Evolutionary conservation across 257 asterid genomes (phyloP).

Genomic region (Marsdenia floribunda): DNA sequence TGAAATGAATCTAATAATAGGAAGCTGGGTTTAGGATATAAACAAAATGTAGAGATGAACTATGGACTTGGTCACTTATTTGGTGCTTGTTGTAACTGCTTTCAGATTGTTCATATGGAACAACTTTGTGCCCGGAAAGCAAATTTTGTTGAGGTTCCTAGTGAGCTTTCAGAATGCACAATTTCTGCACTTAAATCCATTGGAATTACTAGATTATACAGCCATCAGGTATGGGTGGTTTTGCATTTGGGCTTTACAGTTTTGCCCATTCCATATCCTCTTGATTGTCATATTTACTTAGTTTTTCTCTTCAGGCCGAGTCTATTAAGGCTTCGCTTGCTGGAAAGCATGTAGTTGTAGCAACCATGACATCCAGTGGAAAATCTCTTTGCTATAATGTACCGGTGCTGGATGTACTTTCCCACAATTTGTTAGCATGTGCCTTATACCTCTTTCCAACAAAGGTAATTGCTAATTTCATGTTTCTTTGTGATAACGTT

Average conservation of each 20-base stretch:
- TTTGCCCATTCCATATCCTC: slow-evolving; percentile 9
- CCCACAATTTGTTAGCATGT: slow-evolving; percentile 59
- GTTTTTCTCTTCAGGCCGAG: slow-evolving; percentile 46
- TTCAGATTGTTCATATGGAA: slow-evolving; percentile 85
- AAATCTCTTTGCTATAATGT: slow-evolving; percentile 96
- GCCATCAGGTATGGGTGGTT: slow-evolving; percentile 70
- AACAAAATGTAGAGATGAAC: background rate
- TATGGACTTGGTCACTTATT: slow-evolving; percentile 2
- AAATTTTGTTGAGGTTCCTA: slow-evolving; percentile 67
- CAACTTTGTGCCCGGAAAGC: slow-evolving; percentile 60
- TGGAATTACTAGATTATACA: slow-evolving; percentile 71
- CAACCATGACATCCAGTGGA: slow-evolving; percentile 98
- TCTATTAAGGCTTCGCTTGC: slow-evolving; percentile 84
- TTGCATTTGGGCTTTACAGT: slow-evolving; percentile 1
- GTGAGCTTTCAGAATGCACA: slow-evolving; percentile 56
- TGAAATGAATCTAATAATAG: background rate
- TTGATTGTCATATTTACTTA: slow-evolving; percentile 1
- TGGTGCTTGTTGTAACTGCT: slow-evolving; percentile 13
- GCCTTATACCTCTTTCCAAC: slow-evolving; percentile 94
- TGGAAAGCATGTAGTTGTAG: slow-evolving; percentile 85
- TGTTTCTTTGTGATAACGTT: background rate
- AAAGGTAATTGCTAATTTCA: slow-evolving; percentile 40
- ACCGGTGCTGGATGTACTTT: slow-evolving; percentile 80
- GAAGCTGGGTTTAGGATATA: no score
- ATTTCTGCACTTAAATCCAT: slow-evolving; percentile 54